Evolutionary conservation across 257 asterid genomes (phyloP), one percentile per base, ranked within the genome.

Genomic region (Nicotiana undulata): DNA sequence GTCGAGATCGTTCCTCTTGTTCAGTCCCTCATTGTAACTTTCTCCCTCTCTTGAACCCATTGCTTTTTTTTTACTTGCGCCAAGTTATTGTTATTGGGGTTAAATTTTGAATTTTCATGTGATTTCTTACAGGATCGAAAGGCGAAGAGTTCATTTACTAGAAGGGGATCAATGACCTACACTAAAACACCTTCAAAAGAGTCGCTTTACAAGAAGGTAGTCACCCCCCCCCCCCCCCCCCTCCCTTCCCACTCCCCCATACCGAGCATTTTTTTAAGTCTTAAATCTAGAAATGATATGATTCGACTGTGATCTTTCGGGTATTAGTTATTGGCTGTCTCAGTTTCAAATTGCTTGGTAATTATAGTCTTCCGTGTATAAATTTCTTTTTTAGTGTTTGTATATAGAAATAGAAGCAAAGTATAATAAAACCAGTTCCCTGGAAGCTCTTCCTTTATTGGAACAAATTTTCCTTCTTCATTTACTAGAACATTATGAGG

Each of bases 1-100:
- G 96, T 91, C 7, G 91, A 93, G 94, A 92, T 95, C 75, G 90
- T 95, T 72, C 99, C 99, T 6, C 98, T 95, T 44, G 97, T 95
- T 74, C 96, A 92, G 88, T 87, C 97, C 3, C 97, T 93, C 83
- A 95, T 95, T 84, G 99, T 95, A 79, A 89, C 12, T 13, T 26
- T 22, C 18, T 16, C 55, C 63, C 55, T 56, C 13, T 1, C 52
- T 28, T 67, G 5, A 4, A 18, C 65, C n/a, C 52, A 3, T 56
- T 56, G 9, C 20, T 17, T 55, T 55, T 11, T 49, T 76, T 20
- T 66, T 66, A 24, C 31, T 20, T 22, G 31, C 4, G 4, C 5
- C n/a, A 3, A 61, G 68, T 61, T 61, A n/a, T 24, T 79, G 28
- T 61, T 61, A 32, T 3, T 1, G 46, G 75, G 28, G 37, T 49